phyloP scores from a whole-genome alignment of 1,139 yeast species.

The Protomyces arabidopsidicola region DNA sequence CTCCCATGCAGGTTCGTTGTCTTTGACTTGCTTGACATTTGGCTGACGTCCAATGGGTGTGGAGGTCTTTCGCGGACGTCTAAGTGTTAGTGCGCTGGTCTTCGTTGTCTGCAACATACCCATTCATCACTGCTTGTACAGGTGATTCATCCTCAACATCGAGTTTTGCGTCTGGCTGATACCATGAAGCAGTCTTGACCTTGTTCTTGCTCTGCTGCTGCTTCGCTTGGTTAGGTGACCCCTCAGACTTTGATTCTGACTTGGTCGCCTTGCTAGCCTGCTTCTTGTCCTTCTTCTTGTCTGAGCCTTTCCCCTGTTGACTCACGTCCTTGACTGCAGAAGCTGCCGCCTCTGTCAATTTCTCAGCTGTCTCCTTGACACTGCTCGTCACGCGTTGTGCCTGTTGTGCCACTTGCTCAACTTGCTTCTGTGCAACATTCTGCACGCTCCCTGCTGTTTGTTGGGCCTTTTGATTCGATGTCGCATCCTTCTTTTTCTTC shows the following conservation, averaged over 20 bases:
- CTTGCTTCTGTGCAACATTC: background rate
- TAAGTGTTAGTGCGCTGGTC: background rate
- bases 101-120: background rate
- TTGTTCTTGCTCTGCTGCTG: background rate
- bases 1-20: no score
- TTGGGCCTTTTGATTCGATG: background rate
- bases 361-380: background rate
- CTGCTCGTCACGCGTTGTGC: background rate
- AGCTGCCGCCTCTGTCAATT: background rate
- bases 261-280: background rate
- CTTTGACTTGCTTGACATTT: background rate
- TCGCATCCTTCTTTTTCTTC: background rate
- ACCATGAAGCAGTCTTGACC: background rate
- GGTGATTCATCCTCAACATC: background rate
- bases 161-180: background rate
- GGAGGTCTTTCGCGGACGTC: conserved; percentile 14
- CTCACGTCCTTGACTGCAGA: background rate
- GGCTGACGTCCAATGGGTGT: conserved; percentile 11
- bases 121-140: conserved; percentile 14
- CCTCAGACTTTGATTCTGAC: no score
- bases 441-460: background rate
- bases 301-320: background rate
- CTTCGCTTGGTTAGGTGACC: background rate
- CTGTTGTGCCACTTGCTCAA: background rate
- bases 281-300: background rate